Evolutionary conservation across 2,329 filamentous ascomycete genomes (phyloP).

Genomic region (Microdochium trichocladiopsis): DNA sequence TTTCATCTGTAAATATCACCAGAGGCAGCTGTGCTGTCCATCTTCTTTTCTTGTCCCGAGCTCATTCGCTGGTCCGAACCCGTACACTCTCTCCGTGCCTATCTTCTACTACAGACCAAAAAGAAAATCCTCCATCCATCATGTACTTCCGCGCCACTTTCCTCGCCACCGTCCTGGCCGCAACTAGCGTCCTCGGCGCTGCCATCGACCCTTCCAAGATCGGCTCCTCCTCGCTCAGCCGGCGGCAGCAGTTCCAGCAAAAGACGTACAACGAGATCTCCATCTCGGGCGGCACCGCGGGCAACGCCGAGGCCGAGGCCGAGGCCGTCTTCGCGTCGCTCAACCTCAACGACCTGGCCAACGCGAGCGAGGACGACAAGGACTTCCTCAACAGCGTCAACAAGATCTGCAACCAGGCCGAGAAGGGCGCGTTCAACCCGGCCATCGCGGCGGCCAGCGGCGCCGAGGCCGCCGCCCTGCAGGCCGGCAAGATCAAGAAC

Average conservation of each 20-base stretch:
- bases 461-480: conserved; percentile 36
- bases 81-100: not conserved
- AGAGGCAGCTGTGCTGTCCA: not conserved
- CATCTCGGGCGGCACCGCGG: conserved; percentile 37
- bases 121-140: not conserved
- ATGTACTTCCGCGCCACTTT: not conserved
- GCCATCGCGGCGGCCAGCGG: conserved; percentile 41
- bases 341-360: conserved; percentile 29
- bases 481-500: conserved; percentile 52
- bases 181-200: not conserved
- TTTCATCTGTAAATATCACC: not conserved
- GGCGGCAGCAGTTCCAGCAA: conserved; percentile 2
- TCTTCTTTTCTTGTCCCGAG: not conserved
- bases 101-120: not conserved
- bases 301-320: conserved; percentile 35
- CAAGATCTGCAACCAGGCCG: conserved; percentile 44
- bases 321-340: conserved; percentile 28
- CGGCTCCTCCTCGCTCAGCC: not conserved
- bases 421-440: conserved; percentile 44
- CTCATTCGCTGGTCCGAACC: not conserved
- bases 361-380: conserved; percentile 37
- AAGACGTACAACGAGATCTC: conserved; percentile 36
- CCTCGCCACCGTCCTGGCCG: not conserved
- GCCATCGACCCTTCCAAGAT: not conserved
- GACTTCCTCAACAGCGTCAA: conserved; percentile 43